Percentiles rank a stretch among this genome's conserved stretches.
These are phyloP conservation scores for Filobasidium floriforme DNA, from an alignment of 768 basidiomycete genomes.

Conservation along the genomic window DNA sequence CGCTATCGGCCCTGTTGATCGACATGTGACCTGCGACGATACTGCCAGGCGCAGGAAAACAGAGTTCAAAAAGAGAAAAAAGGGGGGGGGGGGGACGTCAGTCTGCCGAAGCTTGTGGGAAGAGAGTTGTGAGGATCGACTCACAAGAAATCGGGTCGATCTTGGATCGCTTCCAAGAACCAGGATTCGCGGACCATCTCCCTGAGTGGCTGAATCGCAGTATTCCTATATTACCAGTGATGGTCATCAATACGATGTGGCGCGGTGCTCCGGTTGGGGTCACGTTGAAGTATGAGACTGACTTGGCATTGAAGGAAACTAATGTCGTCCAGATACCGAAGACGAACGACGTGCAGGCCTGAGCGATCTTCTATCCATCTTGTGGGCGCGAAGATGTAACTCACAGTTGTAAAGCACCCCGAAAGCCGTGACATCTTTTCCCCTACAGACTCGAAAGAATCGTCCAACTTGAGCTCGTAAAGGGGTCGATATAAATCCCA, in stretches of 20 bases:
- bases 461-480: no score
- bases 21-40: constrained; percentile 68
- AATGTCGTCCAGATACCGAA: no score
- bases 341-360: no score
- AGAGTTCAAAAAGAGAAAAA: no score
- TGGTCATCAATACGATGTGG: background rate
- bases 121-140: constrained; percentile 4
- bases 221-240: constrained; percentile 48
- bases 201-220: constrained; percentile 64
- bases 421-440: constrained; percentile 66
- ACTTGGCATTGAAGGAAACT: background rate
- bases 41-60: no score
- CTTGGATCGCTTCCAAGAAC: constrained; percentile 70
- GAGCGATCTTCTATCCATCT: background rate
- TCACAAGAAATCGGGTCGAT: constrained; percentile 71
- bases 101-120: background rate
- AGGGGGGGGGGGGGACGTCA: background rate
- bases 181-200: constrained; percentile 74
- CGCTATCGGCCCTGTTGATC: constrained; percentile 52
- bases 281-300: background rate
- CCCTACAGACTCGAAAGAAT: no score
- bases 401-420: constrained; percentile 68
- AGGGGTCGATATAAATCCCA: no score
- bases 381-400: background rate
- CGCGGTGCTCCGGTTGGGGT: background rate